Evolutionary conservation across 2,329 filamentous ascomycete species (phyloP), one percentile per base, ranked within the genome.

Genomic region (Scedosporium minutisporum): DNA sequence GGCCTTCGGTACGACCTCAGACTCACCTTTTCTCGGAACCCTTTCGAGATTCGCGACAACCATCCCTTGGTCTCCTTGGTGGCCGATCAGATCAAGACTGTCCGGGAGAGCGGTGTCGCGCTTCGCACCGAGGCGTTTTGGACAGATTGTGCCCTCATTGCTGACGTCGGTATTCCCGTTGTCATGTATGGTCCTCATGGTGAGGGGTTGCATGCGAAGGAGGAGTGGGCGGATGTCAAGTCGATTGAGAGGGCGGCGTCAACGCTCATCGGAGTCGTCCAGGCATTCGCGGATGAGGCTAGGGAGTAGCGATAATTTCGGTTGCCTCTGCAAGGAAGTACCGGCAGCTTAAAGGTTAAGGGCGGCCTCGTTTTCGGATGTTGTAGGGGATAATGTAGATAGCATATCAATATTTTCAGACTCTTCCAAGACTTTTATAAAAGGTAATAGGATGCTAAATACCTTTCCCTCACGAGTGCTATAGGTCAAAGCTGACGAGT

Each of bases 101-200:
- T 71, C 0, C 65, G 76, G 1, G 73, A 71, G 0, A 62, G 44
- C 6, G 62, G 70, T 0, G 68, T 72, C 0, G 62, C 62, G 0
- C 63, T 78, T 0, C 29, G 61, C 1, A 72, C 71, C 6, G 73
- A 67, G 0, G 67, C 74, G 0, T 81, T 75, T 64, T 83, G 80
- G 82, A 80, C 78, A 0, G 80, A 83, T 66, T 78, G 75, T n/a
- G 80, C 80, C 1, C 67, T 82, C 12, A 65, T 83, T 0, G 71
- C 73, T 0, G 71, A 76, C 18, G 71, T 69, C 14, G 80, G 78
- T 0, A 78, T 82, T 29, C 75, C 79, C 0, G 69, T 74, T 0
- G 69, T 83, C 16, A 71, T 83, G 1, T 81, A 75, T 67, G 79
- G 80, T 0, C 79, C 79, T 0, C 69, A 67, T 7, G 80, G 79